phyloP scores from a whole-genome alignment of 495 filamentous ascomycete species.

The Hypoxylon lenormandii region DNA sequence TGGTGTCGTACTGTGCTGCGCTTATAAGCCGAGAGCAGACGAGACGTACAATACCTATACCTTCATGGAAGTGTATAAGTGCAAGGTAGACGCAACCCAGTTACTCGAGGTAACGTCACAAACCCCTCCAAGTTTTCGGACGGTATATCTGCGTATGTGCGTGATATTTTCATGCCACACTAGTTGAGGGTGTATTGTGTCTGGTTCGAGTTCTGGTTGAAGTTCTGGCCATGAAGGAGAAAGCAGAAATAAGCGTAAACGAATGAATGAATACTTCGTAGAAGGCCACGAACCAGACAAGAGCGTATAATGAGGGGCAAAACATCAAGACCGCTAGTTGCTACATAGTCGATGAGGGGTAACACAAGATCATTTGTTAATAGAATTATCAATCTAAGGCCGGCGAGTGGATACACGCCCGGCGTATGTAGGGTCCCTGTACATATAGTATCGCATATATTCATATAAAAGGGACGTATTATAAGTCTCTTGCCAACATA shows the following conservation, averaged over 20 bases:
- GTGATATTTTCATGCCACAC: conserved; percentile 18
- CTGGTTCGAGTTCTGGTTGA: too few species aligned
- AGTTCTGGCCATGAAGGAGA: too few species aligned
- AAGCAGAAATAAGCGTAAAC: too few species aligned
- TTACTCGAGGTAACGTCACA: conserved; percentile 2
- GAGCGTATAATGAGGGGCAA: conserved; percentile 22
- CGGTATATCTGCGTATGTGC: neutral
- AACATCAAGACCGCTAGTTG: conserved; percentile 21
- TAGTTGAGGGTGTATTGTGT: neutral
- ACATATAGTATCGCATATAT: neutral
- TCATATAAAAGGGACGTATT: neutral
- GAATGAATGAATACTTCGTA: neutral
- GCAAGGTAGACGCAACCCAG: neutral
- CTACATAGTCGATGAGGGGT: conserved; percentile 21
- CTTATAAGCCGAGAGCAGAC: too few species aligned
- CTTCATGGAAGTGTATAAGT: neutral
- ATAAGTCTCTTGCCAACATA: neutral
- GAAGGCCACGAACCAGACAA: conserved; percentile 5
- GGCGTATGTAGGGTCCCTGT: conserved; percentile 6
- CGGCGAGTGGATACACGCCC: conserved; percentile 27
- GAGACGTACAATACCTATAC: too few species aligned
- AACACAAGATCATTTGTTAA: conserved; percentile 12
- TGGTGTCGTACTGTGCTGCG: too few species aligned
- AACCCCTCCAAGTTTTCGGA: neutral
- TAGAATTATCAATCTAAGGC: conserved; percentile 29